Conservation (phyloP, 257 asterid species). For the Solanum neorickii region DNA sequence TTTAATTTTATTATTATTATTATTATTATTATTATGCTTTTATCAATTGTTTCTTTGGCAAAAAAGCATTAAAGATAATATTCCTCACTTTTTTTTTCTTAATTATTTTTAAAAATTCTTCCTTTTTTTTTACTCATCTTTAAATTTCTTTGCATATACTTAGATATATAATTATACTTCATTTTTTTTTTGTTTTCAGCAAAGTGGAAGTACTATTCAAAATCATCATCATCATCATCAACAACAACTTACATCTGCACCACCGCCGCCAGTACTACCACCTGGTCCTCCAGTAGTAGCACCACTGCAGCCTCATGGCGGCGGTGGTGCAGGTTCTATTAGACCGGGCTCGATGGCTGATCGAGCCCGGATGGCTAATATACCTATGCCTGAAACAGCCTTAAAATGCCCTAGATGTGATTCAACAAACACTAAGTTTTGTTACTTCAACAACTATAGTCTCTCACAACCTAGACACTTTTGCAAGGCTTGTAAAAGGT, state of each 20-base stretch:
- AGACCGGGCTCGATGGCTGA: slow-evolving; percentile 88
- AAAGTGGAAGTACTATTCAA: slow-evolving; percentile 33
- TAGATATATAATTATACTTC: slow-evolving; percentile 5
- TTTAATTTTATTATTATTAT: not conserved
- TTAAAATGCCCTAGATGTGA: slow-evolving; percentile 93
- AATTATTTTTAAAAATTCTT: not conserved
- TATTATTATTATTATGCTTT: slow-evolving; percentile 6
- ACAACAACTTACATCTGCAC: slow-evolving; percentile 11
- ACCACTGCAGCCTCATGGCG: slow-evolving; percentile 36
- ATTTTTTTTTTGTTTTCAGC: slow-evolving; percentile 13
- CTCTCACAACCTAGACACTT: slow-evolving; percentile 91
- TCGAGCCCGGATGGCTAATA: slow-evolving; percentile 80
- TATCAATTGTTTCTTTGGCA: slow-evolving; percentile 42
- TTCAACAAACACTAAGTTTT: slow-evolving; percentile 77
- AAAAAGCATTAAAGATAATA: slow-evolving; percentile 52
- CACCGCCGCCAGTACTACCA: slow-evolving; percentile 22
- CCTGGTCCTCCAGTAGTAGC: slow-evolving; percentile 20
- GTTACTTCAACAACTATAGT: slow-evolving; percentile 91
- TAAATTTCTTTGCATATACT: slow-evolving; percentile 43
- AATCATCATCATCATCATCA: slow-evolving; percentile 41
- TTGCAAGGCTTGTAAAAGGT: slow-evolving; percentile 84
- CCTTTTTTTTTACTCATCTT: not conserved
- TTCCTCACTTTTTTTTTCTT: slow-evolving; percentile 23
- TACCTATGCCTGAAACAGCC: slow-evolving; percentile 68
- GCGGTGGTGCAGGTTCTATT: slow-evolving; percentile 37